A percentile compares a stretch with the other conserved stretches of the same genome.
These are phyloP conservation scores for Domatiomyces catenatus DNA, from an alignment of 2,329 filamentous ascomycete species.

Conservation along the genomic window DNA sequence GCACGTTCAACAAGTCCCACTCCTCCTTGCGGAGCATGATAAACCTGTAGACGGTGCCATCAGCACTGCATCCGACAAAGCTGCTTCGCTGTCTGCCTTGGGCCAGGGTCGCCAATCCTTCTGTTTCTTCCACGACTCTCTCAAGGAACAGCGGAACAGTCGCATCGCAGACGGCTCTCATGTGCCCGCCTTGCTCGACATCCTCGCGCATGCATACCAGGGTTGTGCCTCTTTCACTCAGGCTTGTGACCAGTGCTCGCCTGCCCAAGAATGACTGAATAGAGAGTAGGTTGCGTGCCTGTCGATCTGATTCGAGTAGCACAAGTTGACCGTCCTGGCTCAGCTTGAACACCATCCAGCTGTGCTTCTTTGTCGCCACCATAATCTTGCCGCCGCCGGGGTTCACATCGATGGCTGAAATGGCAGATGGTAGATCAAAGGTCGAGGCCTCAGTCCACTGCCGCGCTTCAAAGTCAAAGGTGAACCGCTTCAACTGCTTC, in stretches of 20 bases:
- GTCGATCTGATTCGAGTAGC: conserved; percentile 22
- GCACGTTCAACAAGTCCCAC: conserved; percentile 54
- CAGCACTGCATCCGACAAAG: conserved; percentile 50
- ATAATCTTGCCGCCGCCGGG: conserved; percentile 30
- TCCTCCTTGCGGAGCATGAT: conserved; percentile 46
- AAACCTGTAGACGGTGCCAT: conserved; percentile 57
- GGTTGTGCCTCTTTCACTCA: conserved; percentile 5
- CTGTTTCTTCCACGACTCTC: not conserved
- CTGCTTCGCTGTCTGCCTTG: conserved; percentile 24
- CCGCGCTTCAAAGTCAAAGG: conserved; percentile 26
- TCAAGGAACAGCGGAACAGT: conserved; percentile 12
- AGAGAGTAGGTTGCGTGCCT: conserved; percentile 7
- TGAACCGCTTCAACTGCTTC: conserved; percentile 28
- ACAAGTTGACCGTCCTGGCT: conserved; percentile 20
- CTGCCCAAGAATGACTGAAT: conserved; percentile 7
- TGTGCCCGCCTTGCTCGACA: conserved; percentile 1
- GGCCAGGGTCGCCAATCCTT: not conserved
- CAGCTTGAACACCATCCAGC: conserved; percentile 28
- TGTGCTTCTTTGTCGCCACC: conserved; percentile 40
- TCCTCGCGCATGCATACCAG: not conserved
- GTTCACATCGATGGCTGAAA: not conserved
- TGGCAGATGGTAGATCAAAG: conserved; percentile 29
- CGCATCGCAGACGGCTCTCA: conserved; percentile 11
- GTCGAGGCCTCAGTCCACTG: conserved; percentile 28
- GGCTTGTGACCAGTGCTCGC: conserved; percentile 8